phyloP scores from a whole-genome alignment of 495 filamentous ascomycete genomes.

The Neurospora sp. region DNA sequence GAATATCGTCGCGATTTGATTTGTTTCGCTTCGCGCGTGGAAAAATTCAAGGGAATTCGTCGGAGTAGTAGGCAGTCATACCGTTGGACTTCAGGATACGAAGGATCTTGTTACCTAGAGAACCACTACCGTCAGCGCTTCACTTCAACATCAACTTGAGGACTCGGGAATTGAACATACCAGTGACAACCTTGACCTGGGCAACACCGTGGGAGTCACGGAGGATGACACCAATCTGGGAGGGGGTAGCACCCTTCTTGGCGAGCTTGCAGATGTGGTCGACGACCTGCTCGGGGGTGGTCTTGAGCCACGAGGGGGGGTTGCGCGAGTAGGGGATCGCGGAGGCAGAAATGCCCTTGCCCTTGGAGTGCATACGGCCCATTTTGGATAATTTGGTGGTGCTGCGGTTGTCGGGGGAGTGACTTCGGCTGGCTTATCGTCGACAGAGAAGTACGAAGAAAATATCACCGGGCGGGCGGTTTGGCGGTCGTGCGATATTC shows the following conservation, averaged over 20 bases:
- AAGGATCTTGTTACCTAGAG: constrained; percentile 94
- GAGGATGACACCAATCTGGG: constrained; percentile 96
- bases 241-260: constrained; percentile 92
- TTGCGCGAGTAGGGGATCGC: constrained; percentile 94
- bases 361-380: constrained; percentile 98
- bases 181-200: constrained; percentile 93
- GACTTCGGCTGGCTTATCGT: constrained; percentile 10
- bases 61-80: constrained; percentile 12
- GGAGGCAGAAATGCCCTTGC: constrained; percentile 94
- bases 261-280: constrained; percentile 99
- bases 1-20: background rate
- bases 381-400: constrained; percentile 50
- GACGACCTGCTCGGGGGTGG: constrained; percentile 78
- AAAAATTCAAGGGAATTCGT: constrained; percentile 4
- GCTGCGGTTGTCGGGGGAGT: constrained; percentile 12
- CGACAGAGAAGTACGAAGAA: constrained; percentile 8
- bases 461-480: constrained; percentile 5
- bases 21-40: constrained; percentile 6
- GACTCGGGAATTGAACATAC: constrained; percentile 42
- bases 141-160: no score
- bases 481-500: constrained; percentile 5
- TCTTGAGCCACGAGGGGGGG: constrained; percentile 86
- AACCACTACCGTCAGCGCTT: constrained; percentile 11
- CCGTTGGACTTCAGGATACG: constrained; percentile 84
- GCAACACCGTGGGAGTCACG: constrained; percentile 95